phyloP scores from a whole-genome alignment of 2,329 filamentous ascomycete species.

The Fusarium sp. region DNA sequence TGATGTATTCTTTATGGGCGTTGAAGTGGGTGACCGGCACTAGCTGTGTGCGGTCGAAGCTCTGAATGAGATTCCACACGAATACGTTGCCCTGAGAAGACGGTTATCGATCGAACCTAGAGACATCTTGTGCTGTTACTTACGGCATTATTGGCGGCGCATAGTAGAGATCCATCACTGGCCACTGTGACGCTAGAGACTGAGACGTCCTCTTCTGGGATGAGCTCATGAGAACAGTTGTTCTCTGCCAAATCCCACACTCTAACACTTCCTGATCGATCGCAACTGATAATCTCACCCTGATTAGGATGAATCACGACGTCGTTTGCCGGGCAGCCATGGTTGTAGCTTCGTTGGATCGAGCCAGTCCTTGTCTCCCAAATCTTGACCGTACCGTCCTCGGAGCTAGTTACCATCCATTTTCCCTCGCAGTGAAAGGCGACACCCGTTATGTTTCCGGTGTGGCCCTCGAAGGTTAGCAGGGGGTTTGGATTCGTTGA shows the following conservation, averaged over 20 bases:
- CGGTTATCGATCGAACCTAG: constrained; percentile 10
- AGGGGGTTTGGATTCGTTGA: constrained; percentile 96
- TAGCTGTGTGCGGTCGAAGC: constrained; percentile 83
- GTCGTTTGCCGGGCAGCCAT: constrained; percentile 91
- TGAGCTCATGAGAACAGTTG: constrained; percentile 94
- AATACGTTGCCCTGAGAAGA: constrained; percentile 86
- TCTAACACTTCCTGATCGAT: constrained; percentile 89
- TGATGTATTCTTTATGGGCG: constrained; percentile 93
- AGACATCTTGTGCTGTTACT: constrained; percentile 41
- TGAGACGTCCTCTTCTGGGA: constrained; percentile 94
- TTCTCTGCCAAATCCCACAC: constrained; percentile 98
- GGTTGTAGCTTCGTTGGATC: constrained; percentile 92
- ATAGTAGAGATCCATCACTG: constrained; percentile 91
- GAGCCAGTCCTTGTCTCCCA: constrained; percentile 91
- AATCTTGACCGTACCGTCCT: constrained; percentile 96
- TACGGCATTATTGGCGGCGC: constrained; percentile 92
- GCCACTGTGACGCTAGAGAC: constrained; percentile 96
- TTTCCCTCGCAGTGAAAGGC: constrained; percentile 99
- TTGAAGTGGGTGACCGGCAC: constrained; percentile 90
- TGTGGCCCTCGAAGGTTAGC: constrained; percentile 95
- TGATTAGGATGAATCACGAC: constrained; percentile 99
- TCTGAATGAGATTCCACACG: constrained; percentile 93
- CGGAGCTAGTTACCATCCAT: constrained; percentile 99
- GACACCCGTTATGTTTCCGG: constrained; percentile 94
- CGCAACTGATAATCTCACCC: constrained; percentile 96